Evolutionary conservation across 345 rosid genomes (phyloP).

Genomic region (Adansonia digitata): DNA sequence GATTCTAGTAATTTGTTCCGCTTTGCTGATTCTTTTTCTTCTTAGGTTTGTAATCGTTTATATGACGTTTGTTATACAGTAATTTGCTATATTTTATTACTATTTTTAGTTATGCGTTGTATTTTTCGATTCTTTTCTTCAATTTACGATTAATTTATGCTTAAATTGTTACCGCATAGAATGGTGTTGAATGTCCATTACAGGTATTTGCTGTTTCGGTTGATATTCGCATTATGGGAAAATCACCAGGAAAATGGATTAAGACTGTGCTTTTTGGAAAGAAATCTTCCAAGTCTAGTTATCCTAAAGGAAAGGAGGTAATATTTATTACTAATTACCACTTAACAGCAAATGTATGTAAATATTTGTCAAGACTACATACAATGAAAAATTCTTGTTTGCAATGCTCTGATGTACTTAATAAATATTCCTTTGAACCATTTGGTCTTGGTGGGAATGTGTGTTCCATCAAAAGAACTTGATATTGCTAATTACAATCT

Average conservation of each 20-base stretch:
- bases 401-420: background rate
- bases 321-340: background rate
- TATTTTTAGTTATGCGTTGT: background rate
- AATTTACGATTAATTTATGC: background rate
- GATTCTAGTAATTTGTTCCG: background rate
- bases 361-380: background rate
- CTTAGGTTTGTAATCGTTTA: background rate
- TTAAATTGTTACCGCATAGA: background rate
- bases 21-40: background rate
- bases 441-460: background rate
- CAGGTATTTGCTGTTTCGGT: constrained; percentile 14
- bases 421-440: background rate
- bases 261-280: constrained; percentile 78
- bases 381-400: background rate
- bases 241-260: constrained; percentile 77
- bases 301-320: constrained; percentile 68
- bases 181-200: constrained; percentile 21
- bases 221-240: constrained; percentile 51
- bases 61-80: background rate
- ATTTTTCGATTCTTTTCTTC: background rate
- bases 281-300: constrained; percentile 61
- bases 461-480: background rate
- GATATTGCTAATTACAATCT: background rate
- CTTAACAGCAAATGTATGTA: background rate
- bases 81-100: background rate